Evolutionary conservation across 2,329 filamentous ascomycete species (phyloP).

Genomic region (Claviceps capensis): DNA sequence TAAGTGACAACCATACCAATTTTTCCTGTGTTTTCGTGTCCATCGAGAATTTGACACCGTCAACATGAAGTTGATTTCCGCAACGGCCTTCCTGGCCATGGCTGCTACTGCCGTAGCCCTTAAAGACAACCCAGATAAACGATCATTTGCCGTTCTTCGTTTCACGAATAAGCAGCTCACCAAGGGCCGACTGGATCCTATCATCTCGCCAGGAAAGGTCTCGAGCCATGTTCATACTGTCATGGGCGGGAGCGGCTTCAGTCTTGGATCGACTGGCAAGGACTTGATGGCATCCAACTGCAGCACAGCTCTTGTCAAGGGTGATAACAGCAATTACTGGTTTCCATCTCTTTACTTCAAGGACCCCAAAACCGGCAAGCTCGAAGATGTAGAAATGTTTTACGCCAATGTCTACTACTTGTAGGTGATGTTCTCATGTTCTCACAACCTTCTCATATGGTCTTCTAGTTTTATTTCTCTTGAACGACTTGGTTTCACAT

Average conservation of each 20-base stretch:
- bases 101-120: constrained; percentile 24
- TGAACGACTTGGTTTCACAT: not conserved
- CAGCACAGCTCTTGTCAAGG: constrained; percentile 54
- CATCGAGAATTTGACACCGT: not conserved
- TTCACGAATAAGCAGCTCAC: constrained; percentile 54
- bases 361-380: constrained; percentile 45
- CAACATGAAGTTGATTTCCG: constrained; percentile 23
- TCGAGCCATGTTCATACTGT: constrained; percentile 56
- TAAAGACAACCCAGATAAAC: constrained; percentile 26
- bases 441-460: not conserved
- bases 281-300: constrained; percentile 48
- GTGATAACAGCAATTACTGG: constrained; percentile 68
- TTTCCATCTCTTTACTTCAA: constrained; percentile 57
- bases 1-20: not conserved
- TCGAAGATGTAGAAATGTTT: constrained; percentile 53
- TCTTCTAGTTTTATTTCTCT: too few relatives aligned
- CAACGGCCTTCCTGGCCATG: constrained; percentile 23
- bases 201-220: constrained; percentile 45
- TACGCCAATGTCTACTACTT: constrained; percentile 72
- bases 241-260: constrained; percentile 57
- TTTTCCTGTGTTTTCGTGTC: too few relatives aligned
- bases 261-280: constrained; percentile 45
- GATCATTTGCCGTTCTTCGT: constrained; percentile 54
- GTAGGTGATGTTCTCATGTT: constrained; percentile 21
- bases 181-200: constrained; percentile 52